Percentiles rank a stretch among this genome's conserved stretches.
phyloP scores from a whole-genome alignment of 2,329 filamentous ascomycete species.

The Diplodia corticola region DNA sequence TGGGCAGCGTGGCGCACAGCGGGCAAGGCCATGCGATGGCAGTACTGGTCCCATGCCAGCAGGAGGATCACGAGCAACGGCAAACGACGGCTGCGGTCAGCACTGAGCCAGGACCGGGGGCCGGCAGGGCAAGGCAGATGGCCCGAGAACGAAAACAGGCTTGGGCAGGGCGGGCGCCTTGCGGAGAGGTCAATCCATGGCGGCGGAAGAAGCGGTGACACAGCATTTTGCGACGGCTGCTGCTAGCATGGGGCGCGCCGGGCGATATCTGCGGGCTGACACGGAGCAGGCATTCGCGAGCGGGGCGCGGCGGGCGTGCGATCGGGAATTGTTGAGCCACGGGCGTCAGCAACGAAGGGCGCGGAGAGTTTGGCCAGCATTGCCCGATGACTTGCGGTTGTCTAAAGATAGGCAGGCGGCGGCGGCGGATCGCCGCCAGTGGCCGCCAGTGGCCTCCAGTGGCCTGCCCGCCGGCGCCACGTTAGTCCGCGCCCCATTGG shows the following conservation, averaged over 20 bases:
- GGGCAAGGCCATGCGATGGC: neutral
- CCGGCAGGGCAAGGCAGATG: neutral
- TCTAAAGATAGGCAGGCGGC: conserved; percentile 14
- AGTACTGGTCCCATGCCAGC: neutral
- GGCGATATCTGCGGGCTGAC: neutral
- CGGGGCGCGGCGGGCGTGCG: neutral
- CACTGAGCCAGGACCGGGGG: neutral
- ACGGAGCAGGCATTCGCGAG: neutral
- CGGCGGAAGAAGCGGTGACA: conserved; percentile 15
- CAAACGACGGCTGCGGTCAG: neutral
- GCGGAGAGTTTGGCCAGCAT: conserved; percentile 13
- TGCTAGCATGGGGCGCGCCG: neutral
- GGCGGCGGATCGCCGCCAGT: neutral
- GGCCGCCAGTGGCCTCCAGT: no score
- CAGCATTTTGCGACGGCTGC: neutral
- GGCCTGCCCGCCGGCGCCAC: neutral
- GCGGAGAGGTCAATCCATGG: neutral
- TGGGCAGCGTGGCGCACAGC: neutral
- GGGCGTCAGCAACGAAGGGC: neutral
- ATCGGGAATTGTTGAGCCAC: neutral
- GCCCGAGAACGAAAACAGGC: conserved; percentile 15
- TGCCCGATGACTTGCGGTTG: conserved; percentile 8
- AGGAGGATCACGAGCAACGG: neutral
- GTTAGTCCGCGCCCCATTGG: neutral
- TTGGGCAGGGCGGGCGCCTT: neutral